phyloP scores from a whole-genome alignment of 1,284 basidiomycete species.

The Pterulicium gracile region DNA sequence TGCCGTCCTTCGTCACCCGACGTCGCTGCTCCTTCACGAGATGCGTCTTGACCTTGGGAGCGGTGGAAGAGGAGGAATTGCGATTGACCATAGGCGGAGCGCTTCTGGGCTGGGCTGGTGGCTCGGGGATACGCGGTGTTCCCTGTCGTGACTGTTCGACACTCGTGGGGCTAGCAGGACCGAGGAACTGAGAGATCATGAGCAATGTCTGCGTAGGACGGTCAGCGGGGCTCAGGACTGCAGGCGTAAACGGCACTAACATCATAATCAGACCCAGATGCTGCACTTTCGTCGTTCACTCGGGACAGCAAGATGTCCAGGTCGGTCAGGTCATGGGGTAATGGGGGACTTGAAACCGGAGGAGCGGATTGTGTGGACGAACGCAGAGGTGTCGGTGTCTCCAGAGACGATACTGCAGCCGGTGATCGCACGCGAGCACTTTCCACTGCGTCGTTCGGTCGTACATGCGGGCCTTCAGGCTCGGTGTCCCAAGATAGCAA shows the following conservation, averaged over 20 bases:
- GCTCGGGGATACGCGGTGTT: constrained; percentile 11
- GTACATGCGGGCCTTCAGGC: not conserved
- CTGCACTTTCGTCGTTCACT: constrained; percentile 29
- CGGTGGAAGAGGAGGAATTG: constrained; percentile 20
- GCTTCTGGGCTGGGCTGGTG: not conserved
- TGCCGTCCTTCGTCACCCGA: constrained; percentile 58
- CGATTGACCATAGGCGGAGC: not conserved
- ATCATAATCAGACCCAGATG: constrained; percentile 44
- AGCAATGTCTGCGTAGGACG: constrained; percentile 34
- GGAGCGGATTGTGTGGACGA: constrained; percentile 2
- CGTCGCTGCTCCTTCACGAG: constrained; percentile 54
- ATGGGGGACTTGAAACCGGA: constrained; percentile 5
- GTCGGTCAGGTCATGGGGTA: constrained; percentile 37
- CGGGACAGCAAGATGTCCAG: constrained; percentile 48
- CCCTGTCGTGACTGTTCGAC: constrained; percentile 4
- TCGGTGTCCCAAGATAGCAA: not conserved
- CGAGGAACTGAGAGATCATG: constrained; percentile 52
- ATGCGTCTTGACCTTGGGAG: constrained; percentile 25
- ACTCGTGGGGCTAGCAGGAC: constrained; percentile 29
- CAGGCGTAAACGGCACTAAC: constrained; percentile 24
- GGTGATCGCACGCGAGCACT: constrained; percentile 3
- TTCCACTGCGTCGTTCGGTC: constrained; percentile 4
- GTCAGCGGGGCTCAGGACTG: constrained; percentile 3
- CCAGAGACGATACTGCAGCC: too few relatives aligned
- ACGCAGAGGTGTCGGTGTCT: too few relatives aligned